Percentiles rank a stretch among this genome's conserved stretches.
These are phyloP conservation scores for Coccomyxa sp. DNA, from an alignment of 139 green algal genomes.

Conservation along the genomic window DNA sequence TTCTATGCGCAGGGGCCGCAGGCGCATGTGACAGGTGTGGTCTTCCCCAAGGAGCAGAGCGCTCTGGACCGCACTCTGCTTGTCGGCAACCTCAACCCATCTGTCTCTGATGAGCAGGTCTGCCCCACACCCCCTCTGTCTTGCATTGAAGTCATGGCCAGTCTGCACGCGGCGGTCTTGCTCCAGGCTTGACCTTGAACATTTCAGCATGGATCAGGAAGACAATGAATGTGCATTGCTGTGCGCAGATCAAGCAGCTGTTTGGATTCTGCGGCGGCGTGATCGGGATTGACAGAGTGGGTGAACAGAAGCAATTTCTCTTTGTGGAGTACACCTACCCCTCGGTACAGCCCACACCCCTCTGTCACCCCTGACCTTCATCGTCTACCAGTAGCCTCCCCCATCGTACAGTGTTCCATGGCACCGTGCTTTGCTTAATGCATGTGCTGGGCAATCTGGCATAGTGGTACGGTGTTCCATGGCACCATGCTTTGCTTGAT, in stretches of 20 bases:
- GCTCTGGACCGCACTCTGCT: conserved; percentile 29
- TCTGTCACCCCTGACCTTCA: no score
- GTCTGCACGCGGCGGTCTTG: no score
- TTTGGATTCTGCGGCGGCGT: conserved; percentile 56
- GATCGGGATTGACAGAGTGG: conserved; percentile 23
- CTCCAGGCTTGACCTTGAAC: no score
- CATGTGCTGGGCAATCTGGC: no score
- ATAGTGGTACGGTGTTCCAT: no score
- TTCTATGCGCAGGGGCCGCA: conserved; percentile 24
- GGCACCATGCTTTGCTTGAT: no score
- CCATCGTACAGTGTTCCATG: no score
- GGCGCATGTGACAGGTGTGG: conserved; percentile 18
- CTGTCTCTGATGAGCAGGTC: conserved; percentile 39
- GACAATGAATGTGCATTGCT: no score
- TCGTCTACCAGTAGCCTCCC: no score
- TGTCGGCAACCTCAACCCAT: conserved; percentile 40
- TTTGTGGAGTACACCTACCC: conserved; percentile 47
- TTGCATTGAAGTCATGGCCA: no score
- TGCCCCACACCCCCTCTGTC: background rate
- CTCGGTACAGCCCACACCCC: conserved; percentile 12
- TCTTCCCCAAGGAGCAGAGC: conserved; percentile 32
- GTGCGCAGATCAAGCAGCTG: conserved; percentile 48
- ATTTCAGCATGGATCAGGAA: no score
- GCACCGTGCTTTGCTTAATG: no score
- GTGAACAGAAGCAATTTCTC: conserved; percentile 25